phyloP scores from a whole-genome alignment of 2,329 filamentous ascomycete genomes.

The Pseudopyrenochaeta lycopersici region DNA sequence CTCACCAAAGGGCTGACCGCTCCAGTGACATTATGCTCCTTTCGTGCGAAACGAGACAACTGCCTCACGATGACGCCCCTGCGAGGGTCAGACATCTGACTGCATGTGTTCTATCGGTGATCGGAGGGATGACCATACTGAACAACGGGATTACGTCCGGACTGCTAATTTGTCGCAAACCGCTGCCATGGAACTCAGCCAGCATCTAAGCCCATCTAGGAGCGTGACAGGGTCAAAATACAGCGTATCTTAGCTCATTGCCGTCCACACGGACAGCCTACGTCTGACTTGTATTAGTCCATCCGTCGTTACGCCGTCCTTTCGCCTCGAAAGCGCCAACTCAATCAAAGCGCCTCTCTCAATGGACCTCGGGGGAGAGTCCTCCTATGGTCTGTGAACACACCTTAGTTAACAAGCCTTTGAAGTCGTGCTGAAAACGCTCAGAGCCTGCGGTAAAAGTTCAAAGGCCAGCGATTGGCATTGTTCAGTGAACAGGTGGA shows the following conservation, averaged over 20 bases:
- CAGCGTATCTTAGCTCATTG: no score
- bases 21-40: slow-evolving; percentile 2
- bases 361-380: no score
- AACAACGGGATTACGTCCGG: neutral
- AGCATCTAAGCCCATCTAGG: no score
- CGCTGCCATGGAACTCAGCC: neutral
- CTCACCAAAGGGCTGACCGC: slow-evolving; percentile 16
- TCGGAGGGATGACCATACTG: slow-evolving; percentile 21
- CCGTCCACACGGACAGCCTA: neutral
- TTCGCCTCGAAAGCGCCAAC: no score
- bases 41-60: slow-evolving; percentile 4
- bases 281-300: no score
- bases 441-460: slow-evolving; percentile 5
- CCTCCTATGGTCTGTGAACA: no score
- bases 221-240: no score
- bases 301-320: no score
- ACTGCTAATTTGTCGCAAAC: neutral
- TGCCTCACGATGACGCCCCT: neutral
- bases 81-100: neutral
- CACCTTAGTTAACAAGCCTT: no score
- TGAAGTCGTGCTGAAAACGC: neutral
- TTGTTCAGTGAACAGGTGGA: slow-evolving; percentile 21
- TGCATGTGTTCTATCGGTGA: slow-evolving; percentile 13
- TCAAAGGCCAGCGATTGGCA: slow-evolving; percentile 2
- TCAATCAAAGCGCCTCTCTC: no score